Evolutionary conservation across 495 filamentous ascomycete genomes (phyloP), one percentile per base, ranked within the genome.

Genomic region (Lentithecium fluviatile): DNA sequence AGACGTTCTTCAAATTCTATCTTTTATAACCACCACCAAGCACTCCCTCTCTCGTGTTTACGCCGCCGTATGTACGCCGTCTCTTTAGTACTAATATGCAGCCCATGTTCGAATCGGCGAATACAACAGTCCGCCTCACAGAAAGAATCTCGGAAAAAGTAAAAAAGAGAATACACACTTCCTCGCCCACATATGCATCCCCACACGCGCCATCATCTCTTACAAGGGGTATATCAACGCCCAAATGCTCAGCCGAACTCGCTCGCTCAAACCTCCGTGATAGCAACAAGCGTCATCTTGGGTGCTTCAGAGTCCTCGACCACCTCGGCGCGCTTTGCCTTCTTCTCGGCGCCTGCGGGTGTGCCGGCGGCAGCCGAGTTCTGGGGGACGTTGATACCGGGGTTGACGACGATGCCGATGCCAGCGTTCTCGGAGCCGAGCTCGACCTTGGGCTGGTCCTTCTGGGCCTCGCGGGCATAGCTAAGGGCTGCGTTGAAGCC

Each of bases 381-480:
- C 15, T 53, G 55, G n/a, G 66, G 66, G 21, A 71, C 69, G 34
- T 69, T 65, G 53, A 67, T 29, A 42, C 69, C 69, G 26, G 62
- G 54, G 45, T 69, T 69, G n/a, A 66, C 56, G 6, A 66, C 37
- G 40, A 71, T 63, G 50, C 69, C 69, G 32, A 71, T 59, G 45
- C 66, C 66, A 38, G 66, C 50, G 13, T 45, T 45, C 19, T 57
- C 60, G 8, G 68, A 62, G 45, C 69, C 69, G 15, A 71, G 29
- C 43, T 71, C 69, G 34, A 71, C 58, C 66, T 71, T 69, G 23
- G 69, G 69, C 34, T 40, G 34, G 36, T 71, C 55, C 69, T 69
- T 54, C 69, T 62, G 57, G 36, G 69, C 69, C 21, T 69, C 56
- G 20, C 59, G 53, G 45, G 69, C 69, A 48, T 67, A 71, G 21